Conservation (phyloP, 768 basidiomycete genomes). For the Thelephora ganbajun region DNA sequence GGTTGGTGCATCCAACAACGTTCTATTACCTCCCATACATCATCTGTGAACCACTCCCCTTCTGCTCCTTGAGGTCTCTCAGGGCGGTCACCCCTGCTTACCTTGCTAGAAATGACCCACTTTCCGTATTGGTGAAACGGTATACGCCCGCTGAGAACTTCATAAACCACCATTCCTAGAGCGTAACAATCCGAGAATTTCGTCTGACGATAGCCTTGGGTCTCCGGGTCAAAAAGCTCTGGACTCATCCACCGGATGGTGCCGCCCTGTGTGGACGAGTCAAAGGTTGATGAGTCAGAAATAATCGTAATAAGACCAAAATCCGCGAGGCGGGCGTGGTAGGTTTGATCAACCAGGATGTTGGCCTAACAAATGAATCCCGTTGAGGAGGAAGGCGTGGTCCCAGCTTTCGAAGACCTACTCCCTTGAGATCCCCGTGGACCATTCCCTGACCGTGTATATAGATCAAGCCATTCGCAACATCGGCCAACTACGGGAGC, state of each 20-base stretch:
- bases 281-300: slow-evolving; percentile 5
- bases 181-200: neutral
- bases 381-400: neutral
- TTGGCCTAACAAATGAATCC: neutral
- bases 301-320: slow-evolving; percentile 3
- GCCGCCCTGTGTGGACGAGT: slow-evolving; percentile 2
- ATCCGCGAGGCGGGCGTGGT: slow-evolving; percentile 2
- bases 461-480: neutral
- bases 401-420: neutral
- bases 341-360: slow-evolving; percentile 1
- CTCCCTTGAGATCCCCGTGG: neutral
- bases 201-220: neutral
- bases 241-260: slow-evolving; percentile 11
- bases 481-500: neutral
- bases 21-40: neutral
- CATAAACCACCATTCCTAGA: neutral
- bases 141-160: neutral
- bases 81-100: neutral
- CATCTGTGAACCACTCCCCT: neutral
- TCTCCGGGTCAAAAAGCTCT: slow-evolving; percentile 5
- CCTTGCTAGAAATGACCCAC: neutral
- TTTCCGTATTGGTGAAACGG: neutral
- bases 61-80: neutral
- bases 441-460: neutral
- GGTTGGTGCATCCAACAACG: neutral